Base-by-base conservation (phyloP, 2,329 filamentous ascomycete genomes). In the Colletotrichum endophyticum region DNA sequence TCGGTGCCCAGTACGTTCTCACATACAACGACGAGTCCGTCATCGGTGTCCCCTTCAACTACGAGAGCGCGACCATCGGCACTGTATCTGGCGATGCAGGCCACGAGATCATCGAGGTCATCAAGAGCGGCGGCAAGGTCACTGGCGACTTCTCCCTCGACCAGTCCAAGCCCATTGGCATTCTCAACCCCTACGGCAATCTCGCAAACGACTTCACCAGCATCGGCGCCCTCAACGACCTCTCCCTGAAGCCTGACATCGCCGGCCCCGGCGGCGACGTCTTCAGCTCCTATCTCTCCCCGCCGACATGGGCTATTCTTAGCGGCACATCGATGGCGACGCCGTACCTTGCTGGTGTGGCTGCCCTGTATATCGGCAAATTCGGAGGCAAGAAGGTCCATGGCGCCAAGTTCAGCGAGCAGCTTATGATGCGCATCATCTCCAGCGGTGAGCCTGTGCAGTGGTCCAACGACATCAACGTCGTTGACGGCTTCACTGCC, bases 261-360 rank as follows among this genome's bases (percentile, higher is more conserved):
- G 82, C 83, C 19, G 81, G 84, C 0, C 85, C 85, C 3, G 85
- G 86, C 61, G 84, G 85, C 25, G 81, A 84, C 27, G 88, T 88
- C 61, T 80, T 87, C 39, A 85, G 85, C 16, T 87, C 86, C 4
- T 88, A 83, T 73, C 78, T 77, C 2, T 27, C 28, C 6, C 32
- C 32, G 12, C 66, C 66, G 16, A 59, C 53, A 7, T 69, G 66
- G 73, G 78, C 30, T 71, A 82, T 87, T 8, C 79, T 87, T 16
- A 86, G 83, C 61, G 88, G 88, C 44, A 90, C 88, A 1, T 87
- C 86, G 2, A 89, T 89, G 88, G 85, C 87, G 6, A 83, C 84
- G 16, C 87, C 87, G 11, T 86, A 86, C 56, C 81, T 87, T 4
- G 86, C 87, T 13, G 87, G 86, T 5, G 81, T 85, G 6, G 83